Conservation (phyloP, 148 eudicot genomes). For the Suaeda aralocaspica region DNA sequence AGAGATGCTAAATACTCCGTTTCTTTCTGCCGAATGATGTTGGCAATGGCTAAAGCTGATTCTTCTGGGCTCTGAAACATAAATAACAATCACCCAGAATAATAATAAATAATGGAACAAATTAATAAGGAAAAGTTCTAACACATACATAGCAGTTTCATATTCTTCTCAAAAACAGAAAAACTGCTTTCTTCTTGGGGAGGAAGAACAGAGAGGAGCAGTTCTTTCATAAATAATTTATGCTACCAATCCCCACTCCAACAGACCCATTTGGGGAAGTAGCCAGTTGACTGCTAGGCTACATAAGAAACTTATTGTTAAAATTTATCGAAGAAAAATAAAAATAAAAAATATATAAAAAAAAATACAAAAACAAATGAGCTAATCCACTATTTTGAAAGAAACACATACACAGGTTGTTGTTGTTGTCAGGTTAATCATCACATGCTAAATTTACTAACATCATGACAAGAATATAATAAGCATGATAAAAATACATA, state of each 20-base stretch:
- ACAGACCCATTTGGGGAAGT: too few species aligned
- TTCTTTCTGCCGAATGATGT: slow-evolving; percentile 83
- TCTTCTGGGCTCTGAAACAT: slow-evolving; percentile 81
- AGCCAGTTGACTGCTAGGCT: not conserved
- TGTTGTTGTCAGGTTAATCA: not conserved
- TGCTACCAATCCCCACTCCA: not conserved
- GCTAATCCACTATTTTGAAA: too few species aligned
- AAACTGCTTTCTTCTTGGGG: not conserved
- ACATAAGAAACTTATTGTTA: not conserved
- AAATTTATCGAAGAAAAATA: too few species aligned
- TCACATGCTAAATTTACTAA: too few species aligned
- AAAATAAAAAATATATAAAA: too few species aligned
- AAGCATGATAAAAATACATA: too few species aligned
- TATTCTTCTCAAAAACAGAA: not conserved
- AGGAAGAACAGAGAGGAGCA: not conserved
- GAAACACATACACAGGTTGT: too few species aligned
- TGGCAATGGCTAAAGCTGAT: slow-evolving; percentile 57
- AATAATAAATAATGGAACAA: not conserved
- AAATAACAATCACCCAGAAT: slow-evolving; percentile 22
- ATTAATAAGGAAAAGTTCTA: not conserved
- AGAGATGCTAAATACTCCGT: slow-evolving; percentile 82
- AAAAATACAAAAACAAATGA: not conserved
- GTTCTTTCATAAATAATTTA: not conserved
- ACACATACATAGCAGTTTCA: not conserved
- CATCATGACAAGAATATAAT: too few species aligned